Evolutionary conservation across 1,139 yeast genomes (phyloP).

Genomic region (Nakaseomyces uthaithaninus): DNA sequence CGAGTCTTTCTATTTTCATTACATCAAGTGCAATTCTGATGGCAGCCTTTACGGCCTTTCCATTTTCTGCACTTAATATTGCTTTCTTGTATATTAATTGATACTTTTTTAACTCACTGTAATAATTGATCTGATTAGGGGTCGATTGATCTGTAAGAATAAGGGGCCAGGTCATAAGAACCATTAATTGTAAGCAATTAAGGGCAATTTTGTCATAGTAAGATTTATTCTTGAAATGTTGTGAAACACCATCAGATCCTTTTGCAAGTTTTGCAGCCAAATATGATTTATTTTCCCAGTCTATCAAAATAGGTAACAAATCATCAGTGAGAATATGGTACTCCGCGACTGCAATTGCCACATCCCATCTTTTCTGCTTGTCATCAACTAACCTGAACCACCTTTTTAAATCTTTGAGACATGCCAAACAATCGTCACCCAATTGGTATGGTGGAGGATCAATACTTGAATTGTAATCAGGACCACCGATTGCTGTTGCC

Average conservation of each 20-base stretch:
- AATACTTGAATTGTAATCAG: slow-evolving; percentile 34
- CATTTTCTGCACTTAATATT: slow-evolving; percentile 49
- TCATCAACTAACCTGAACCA: slow-evolving; percentile 88
- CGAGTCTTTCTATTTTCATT: slow-evolving; percentile 43
- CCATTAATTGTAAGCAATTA: slow-evolving; percentile 69
- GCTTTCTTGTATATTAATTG: slow-evolving; percentile 68
- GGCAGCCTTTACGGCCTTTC: slow-evolving; percentile 60
- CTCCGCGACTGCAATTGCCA: slow-evolving; percentile 82
- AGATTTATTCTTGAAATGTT: slow-evolving; percentile 22
- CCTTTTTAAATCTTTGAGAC: slow-evolving; percentile 76
- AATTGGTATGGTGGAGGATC: slow-evolving; percentile 56
- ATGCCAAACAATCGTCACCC: slow-evolving; percentile 87
- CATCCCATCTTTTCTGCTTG: slow-evolving; percentile 57
- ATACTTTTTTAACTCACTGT: slow-evolving; percentile 53
- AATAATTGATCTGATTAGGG: slow-evolving; percentile 46
- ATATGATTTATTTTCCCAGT: slow-evolving; percentile 50
- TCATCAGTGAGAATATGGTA: slow-evolving; percentile 68
- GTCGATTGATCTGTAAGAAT: slow-evolving; percentile 46
- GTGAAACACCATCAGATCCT: slow-evolving; percentile 22
- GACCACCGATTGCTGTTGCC: slow-evolving; percentile 33
- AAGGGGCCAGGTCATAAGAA: slow-evolving; percentile 81
- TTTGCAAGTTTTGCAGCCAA: slow-evolving; percentile 29
- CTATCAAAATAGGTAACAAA: slow-evolving; percentile 62
- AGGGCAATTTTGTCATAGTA: slow-evolving; percentile 56
- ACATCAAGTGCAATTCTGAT: slow-evolving; percentile 64